Conservation (phyloP, 1,284 basidiomycete species). For the Ustilago lituana region DNA sequence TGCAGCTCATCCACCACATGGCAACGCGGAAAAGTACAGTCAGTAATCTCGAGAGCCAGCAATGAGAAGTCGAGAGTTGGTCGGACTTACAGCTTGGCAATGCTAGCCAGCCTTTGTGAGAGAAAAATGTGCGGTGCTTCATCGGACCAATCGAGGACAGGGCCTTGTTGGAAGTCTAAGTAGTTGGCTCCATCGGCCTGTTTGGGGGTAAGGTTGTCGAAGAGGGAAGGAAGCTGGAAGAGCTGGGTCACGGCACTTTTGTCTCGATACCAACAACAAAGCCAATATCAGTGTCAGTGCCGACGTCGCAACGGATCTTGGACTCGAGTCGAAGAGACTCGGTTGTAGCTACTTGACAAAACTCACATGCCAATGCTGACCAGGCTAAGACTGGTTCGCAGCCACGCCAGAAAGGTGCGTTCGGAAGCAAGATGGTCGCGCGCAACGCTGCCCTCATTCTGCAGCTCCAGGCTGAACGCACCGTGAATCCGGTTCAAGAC, state of each 20-base stretch:
- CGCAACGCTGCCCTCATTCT: conserved; percentile 66
- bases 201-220: conserved; percentile 10
- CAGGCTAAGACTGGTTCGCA: conserved; percentile 64
- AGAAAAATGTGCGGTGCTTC: conserved; percentile 12
- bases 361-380: conserved; percentile 63
- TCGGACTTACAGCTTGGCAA: conserved; percentile 35
- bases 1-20: neutral
- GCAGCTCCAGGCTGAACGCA: conserved; percentile 46
- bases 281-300: neutral
- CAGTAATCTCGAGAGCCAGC: neutral
- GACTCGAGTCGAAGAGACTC: too few species aligned
- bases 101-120: conserved; percentile 19
- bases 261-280: neutral
- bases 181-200: conserved; percentile 4
- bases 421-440: conserved; percentile 67
- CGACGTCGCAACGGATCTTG: neutral
- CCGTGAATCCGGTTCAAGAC: conserved; percentile 15
- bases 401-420: conserved; percentile 67
- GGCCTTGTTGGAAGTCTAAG: conserved; percentile 12
- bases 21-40: neutral
- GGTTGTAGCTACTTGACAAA: too few species aligned
- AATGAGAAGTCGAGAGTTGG: neutral
- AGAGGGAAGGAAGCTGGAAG: conserved; percentile 61
- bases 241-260: conserved; percentile 60
- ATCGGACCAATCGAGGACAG: conserved; percentile 3